These are phyloP conservation scores for Ogataea nonfermentans DNA, from an alignment of 805 yeast genomes.

Conservation along the genomic window DNA sequence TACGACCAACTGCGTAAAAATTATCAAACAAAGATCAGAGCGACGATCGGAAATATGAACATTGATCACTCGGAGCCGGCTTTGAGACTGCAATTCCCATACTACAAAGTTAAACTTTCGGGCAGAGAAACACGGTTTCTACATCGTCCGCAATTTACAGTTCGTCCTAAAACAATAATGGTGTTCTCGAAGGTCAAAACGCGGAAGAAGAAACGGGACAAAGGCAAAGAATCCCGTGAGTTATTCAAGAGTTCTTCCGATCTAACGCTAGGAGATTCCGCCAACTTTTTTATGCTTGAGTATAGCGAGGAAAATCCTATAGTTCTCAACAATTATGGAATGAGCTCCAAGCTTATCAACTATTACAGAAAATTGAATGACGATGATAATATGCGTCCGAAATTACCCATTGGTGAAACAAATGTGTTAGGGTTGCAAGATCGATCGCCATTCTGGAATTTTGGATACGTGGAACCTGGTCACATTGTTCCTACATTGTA, in stretches of 20 bases:
- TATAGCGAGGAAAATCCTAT: slow-evolving; percentile 88
- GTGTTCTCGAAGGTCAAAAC: slow-evolving; percentile 70
- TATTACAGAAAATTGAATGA: slow-evolving; percentile 83
- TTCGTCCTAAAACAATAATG: slow-evolving; percentile 75
- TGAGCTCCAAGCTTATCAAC: slow-evolving; percentile 92
- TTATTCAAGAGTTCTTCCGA: slow-evolving; percentile 70
- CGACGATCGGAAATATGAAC: slow-evolving; percentile 84
- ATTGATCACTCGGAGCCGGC: slow-evolving; percentile 95
- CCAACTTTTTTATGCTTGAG: slow-evolving; percentile 74
- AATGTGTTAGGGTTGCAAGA: slow-evolving; percentile 96
- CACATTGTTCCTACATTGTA: slow-evolving; percentile 90
- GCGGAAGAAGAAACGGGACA: slow-evolving; percentile 86
- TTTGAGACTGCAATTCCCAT: slow-evolving; percentile 80
- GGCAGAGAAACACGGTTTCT: slow-evolving; percentile 68
- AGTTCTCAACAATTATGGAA: slow-evolving; percentile 84
- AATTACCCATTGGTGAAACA: slow-evolving; percentile 87
- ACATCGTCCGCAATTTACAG: slow-evolving; percentile 74
- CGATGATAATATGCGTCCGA: slow-evolving; percentile 84
- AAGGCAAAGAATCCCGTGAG: slow-evolving; percentile 76
- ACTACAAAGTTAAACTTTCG: slow-evolving; percentile 73
- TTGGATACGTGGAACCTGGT: slow-evolving; percentile 94
- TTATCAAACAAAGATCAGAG: slow-evolving; percentile 87
- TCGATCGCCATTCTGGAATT: slow-evolving; percentile 96
- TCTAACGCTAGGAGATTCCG: slow-evolving; percentile 80
- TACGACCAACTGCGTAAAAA: slow-evolving; percentile 81